Evolutionary conservation across 768 basidiomycete genomes (phyloP).

Genomic region (Lactifluus hygrophoroides): DNA sequence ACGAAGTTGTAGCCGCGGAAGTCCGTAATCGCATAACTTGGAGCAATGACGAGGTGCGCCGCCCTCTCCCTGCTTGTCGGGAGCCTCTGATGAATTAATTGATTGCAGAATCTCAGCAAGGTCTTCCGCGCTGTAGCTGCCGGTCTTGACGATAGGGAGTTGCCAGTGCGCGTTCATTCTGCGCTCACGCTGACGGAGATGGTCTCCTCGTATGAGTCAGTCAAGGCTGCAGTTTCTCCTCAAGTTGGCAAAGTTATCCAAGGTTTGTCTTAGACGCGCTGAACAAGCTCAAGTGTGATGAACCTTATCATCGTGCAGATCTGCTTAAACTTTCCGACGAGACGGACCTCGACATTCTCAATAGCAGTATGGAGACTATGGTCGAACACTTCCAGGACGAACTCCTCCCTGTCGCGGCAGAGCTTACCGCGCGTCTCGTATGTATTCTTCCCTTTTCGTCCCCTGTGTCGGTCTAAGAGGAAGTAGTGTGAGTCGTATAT

Average conservation of each 20-base stretch:
- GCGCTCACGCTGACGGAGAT: slow-evolving; percentile 74
- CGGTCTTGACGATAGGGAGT: slow-evolving; percentile 67
- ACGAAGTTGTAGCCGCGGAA: slow-evolving; percentile 70
- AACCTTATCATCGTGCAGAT: slow-evolving; percentile 35
- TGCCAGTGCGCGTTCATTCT: slow-evolving; percentile 81
- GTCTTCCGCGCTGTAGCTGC: slow-evolving; percentile 58
- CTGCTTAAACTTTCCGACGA: slow-evolving; percentile 87
- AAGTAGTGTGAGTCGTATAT: slow-evolving; percentile 72
- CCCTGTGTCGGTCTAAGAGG: neutral
- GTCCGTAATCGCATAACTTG: slow-evolving; percentile 63
- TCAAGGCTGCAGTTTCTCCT: slow-evolving; percentile 59
- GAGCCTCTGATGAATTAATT: neutral
- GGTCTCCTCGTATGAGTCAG: slow-evolving; percentile 54
- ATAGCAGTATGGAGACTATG: slow-evolving; percentile 76
- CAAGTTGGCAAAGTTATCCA: slow-evolving; percentile 84
- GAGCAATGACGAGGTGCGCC: slow-evolving; percentile 50
- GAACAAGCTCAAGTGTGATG: neutral
- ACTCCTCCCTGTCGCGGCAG: slow-evolving; percentile 75
- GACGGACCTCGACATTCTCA: slow-evolving; percentile 80
- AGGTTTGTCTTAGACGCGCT: slow-evolving; percentile 33
- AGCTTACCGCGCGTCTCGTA: slow-evolving; percentile 70
- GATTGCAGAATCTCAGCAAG: slow-evolving; percentile 46
- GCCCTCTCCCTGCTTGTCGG: neutral
- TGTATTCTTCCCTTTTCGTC: slow-evolving; percentile 24
- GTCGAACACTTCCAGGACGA: slow-evolving; percentile 81